These are phyloP conservation scores for Stephania yunnanensis DNA, from an alignment of 164 flowering plant genomes.

Conservation along the genomic window DNA sequence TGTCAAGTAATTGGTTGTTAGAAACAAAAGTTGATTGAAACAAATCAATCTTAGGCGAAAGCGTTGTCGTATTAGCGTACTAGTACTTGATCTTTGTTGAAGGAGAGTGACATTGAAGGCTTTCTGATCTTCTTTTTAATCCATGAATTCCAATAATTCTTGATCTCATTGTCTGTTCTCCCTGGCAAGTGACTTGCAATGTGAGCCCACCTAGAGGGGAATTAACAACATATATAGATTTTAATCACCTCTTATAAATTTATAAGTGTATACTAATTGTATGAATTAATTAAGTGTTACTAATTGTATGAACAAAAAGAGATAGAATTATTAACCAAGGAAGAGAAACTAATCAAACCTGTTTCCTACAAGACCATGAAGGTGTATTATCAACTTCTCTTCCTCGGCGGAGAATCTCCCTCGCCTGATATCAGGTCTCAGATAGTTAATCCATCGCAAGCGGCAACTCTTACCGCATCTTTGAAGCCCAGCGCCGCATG, in stretches of 20 bases:
- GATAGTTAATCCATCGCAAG: conserved; percentile 86
- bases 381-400: conserved; percentile 80
- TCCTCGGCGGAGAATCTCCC: conserved; percentile 89
- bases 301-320: too few relatives aligned
- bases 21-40: conserved; percentile 24
- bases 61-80: background rate
- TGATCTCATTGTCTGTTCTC: conserved; percentile 91
- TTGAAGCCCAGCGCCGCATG: conserved; percentile 56
- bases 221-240: background rate
- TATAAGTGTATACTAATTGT: too few relatives aligned
- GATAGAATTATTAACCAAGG: too few relatives aligned
- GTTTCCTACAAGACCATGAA: conserved; percentile 83
- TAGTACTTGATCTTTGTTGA: background rate
- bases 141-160: conserved; percentile 98
- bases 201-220: conserved; percentile 77
- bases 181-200: conserved; percentile 96
- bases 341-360: conserved; percentile 32
- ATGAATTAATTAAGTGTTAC: too few relatives aligned
- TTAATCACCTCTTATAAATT: too few relatives aligned
- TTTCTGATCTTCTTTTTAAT: conserved; percentile 83
- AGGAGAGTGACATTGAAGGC: conserved; percentile 25
- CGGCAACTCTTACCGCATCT: conserved; percentile 93
- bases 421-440: conserved; percentile 86
- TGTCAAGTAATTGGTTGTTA: conserved; percentile 26
- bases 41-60: conserved; percentile 17